Evolutionary conservation across 768 basidiomycete genomes (phyloP), one percentile per base, ranked within the genome.

Genomic region (Suillus fuscotomentosus): DNA sequence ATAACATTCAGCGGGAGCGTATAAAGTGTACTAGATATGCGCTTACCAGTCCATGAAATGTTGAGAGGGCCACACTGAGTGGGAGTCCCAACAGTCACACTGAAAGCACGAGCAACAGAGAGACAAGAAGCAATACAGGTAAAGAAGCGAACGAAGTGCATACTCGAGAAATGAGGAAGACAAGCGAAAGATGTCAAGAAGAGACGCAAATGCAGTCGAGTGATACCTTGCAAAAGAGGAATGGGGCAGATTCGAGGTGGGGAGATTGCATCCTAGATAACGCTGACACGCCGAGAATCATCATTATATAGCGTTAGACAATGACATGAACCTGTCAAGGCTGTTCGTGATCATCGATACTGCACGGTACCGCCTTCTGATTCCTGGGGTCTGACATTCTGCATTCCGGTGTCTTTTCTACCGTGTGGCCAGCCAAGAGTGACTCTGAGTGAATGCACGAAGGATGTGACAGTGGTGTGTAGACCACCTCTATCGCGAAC

Each of bases 31-130:
- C 4, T 38, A 38, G 13, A 17, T 17, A 31, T 24, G 39, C 22
- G 65, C 79, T 70, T 70, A 88, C 90, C 89, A 64, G 79, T 77
- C 89, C 90, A 91, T 36, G 82, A 78, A 60, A 93, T 68, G 53
- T 73, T 70, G 22, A 91, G 75, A 71, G 82, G 72, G 66, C 85
- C 89, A 70, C 91, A 93, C 71, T 87, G 77, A 0, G 86, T 81
- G 4, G 87, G 82, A 64, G 36, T 76, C 75, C 70, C 86, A 82
- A 66, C 78, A 70, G 79, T 66, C 31, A 90, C 88, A 38, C 81
- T 83, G 70, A 81, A 81, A 22, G 76, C 70, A 20, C 60, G 59
- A 9, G 63, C 77, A 22, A 57, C 31, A n/a, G 68, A 63, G 65
- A 69, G 57, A 53, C 54, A 76, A 48, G 42, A 54, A 63, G 72